phyloP scores from a whole-genome alignment of 306 rosid genomes.

The Quercus berberidifolia region DNA sequence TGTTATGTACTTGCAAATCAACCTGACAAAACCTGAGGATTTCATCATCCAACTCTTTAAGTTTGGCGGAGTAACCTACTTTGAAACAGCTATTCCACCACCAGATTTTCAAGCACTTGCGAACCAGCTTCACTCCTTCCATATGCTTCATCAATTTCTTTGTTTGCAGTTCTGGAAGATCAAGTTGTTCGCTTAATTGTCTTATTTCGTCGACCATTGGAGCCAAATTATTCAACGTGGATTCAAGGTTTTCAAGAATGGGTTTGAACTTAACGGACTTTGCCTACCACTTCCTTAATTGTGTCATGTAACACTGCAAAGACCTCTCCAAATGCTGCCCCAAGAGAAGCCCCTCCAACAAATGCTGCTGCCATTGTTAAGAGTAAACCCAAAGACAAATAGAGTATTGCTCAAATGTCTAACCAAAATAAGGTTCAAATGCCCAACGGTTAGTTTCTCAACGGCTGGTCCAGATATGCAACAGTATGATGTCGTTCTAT shows the following conservation, averaged over 20 bases:
- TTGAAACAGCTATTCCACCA: neutral
- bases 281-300: neutral
- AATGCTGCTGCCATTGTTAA: neutral
- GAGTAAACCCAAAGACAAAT: no score
- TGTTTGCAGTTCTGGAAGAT: neutral
- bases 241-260: neutral
- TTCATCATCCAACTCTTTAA: neutral
- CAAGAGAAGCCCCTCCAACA: neutral
- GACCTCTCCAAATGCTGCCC: neutral
- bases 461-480: no score
- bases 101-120: neutral
- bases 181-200: neutral
- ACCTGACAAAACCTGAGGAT: neutral
- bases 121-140: neutral
- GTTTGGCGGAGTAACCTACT: neutral
- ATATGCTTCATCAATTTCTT: neutral
- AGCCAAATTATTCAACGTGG: neutral
- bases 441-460: no score
- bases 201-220: constrained; percentile 9
- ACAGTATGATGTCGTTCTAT: no score
- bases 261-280: neutral
- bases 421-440: no score
- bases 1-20: neutral
- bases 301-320: neutral
- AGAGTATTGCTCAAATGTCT: no score